A percentile compares a stretch with the other conserved stretches of the same genome.
phyloP scores from a whole-genome alignment of 2,329 filamentous ascomycete genomes.

The Epichloe hybrida region DNA sequence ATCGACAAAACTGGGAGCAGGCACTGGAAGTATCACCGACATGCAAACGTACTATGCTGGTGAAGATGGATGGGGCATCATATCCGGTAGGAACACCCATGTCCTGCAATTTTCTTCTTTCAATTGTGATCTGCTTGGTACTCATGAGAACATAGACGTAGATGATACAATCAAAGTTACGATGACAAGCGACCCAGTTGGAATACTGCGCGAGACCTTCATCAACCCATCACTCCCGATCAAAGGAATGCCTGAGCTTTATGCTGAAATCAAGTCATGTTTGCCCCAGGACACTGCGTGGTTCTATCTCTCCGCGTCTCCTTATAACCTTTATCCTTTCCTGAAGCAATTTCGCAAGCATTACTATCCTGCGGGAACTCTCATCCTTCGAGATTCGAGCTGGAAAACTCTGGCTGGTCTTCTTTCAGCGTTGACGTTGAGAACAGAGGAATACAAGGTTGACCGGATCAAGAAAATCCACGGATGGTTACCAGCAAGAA shows the following conservation, averaged over 20 bases:
- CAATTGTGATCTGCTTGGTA: neutral
- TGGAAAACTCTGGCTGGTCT: conserved; percentile 78
- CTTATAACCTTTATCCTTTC: conserved; percentile 89
- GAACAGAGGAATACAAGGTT: conserved; percentile 77
- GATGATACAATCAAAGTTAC: conserved; percentile 96
- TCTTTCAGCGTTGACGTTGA: conserved; percentile 63
- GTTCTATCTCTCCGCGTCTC: conserved; percentile 89
- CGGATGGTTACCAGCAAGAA: conserved; percentile 62
- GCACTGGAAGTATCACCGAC: conserved; percentile 39
- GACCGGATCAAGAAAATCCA: conserved; percentile 67
- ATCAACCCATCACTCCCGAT: conserved; percentile 59
- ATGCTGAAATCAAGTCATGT: conserved; percentile 46
- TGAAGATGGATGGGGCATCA: conserved; percentile 68
- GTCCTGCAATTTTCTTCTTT: neutral
- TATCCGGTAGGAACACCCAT: conserved; percentile 43
- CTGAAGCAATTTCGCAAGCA: conserved; percentile 58
- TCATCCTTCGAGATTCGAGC: conserved; percentile 72
- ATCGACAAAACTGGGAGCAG: conserved; percentile 35
- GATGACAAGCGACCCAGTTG: conserved; percentile 62
- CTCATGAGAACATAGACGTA: conserved; percentile 43
- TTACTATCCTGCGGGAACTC: conserved; percentile 62
- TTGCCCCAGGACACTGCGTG: conserved; percentile 52
- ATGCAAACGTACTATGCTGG: conserved; percentile 64
- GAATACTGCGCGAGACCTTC: conserved; percentile 76
- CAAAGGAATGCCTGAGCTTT: conserved; percentile 73